These are phyloP conservation scores for Ganoderma multipileum DNA, from an alignment of 1,284 basidiomycete species.

Conservation along the genomic window DNA sequence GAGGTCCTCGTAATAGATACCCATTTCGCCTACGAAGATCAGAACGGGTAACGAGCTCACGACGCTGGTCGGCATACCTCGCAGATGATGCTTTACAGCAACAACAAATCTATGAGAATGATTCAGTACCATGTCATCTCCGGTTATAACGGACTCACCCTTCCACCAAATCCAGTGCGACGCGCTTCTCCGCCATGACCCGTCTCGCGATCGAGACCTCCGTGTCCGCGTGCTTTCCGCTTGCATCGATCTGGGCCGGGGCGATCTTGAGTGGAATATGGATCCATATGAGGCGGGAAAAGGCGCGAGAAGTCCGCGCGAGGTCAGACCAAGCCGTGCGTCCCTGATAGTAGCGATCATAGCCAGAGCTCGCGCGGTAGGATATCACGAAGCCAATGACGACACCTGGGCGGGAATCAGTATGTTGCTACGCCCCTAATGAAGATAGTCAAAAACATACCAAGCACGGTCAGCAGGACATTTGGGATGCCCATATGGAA, in stretches of 20 bases:
- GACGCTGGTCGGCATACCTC: constrained; percentile 44
- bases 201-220: constrained; percentile 49
- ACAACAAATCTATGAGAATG: constrained; percentile 52
- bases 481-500: background rate
- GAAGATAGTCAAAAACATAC: background rate
- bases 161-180: constrained; percentile 64
- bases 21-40: constrained; percentile 49
- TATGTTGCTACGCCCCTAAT: background rate
- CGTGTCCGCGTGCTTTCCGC: constrained; percentile 41
- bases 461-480: background rate
- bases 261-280: constrained; percentile 60
- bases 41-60: background rate
- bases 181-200: constrained; percentile 66
- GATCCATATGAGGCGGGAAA: constrained; percentile 66
- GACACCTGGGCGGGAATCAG: background rate
- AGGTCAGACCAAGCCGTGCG: constrained; percentile 65
- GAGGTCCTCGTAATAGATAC: constrained; percentile 66
- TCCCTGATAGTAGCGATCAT: constrained; percentile 73
- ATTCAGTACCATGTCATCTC: background rate
- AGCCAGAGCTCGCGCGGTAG: constrained; percentile 51
- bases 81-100: constrained; percentile 70
- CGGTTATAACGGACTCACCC: constrained; percentile 43
- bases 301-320: constrained; percentile 54
- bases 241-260: constrained; percentile 1
- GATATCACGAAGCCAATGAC: constrained; percentile 1